phyloP scores from a whole-genome alignment of 2,329 filamentous ascomycete genomes.

The Fusarium sterilihyphosum region DNA sequence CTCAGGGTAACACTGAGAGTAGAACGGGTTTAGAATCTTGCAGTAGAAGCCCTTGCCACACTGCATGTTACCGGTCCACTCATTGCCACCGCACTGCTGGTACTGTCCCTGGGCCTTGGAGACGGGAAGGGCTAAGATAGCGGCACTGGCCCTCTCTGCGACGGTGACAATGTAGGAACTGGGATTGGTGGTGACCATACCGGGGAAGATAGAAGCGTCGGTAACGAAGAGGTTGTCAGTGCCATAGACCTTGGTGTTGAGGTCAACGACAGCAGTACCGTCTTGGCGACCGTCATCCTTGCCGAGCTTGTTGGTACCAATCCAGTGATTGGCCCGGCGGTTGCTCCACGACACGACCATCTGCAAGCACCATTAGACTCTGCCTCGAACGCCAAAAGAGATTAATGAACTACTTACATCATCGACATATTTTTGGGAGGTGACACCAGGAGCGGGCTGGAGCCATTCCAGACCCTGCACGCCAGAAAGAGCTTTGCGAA shows the following conservation, averaged over 20 bases:
- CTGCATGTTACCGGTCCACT: constrained; percentile 10
- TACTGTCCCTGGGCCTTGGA: constrained; percentile 3
- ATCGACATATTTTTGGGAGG: constrained; percentile 7
- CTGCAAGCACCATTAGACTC: background rate
- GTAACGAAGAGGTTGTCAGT: constrained; percentile 10
- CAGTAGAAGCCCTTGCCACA: constrained; percentile 7
- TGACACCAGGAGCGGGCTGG: constrained; percentile 1
- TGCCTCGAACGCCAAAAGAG: rapidly evolving
- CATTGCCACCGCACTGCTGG: constrained; percentile 1
- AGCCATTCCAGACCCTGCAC: constrained; percentile 6
- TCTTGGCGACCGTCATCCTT: constrained; percentile 10
- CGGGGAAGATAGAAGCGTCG: constrained; percentile 8
- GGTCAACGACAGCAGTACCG: constrained; percentile 9
- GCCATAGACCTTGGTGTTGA: constrained; percentile 16
- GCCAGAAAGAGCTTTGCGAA: constrained; percentile 7
- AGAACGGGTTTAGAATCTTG: background rate
- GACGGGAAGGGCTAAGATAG: constrained; percentile 2
- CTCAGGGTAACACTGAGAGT: constrained; percentile 8
- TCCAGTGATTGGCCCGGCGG: constrained; percentile 17
- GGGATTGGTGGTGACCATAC: constrained; percentile 5
- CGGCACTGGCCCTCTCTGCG: constrained; percentile 4
- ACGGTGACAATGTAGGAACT: constrained; percentile 1
- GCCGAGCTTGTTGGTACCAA: constrained; percentile 13
- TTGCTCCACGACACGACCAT: constrained; percentile 18
- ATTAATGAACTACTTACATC: background rate